A percentile compares a stretch with the other conserved stretches of the same genome.
These are phyloP conservation scores for Candida sp. DNA, from an alignment of 1,139 yeast genomes.

Conservation along the genomic window DNA sequence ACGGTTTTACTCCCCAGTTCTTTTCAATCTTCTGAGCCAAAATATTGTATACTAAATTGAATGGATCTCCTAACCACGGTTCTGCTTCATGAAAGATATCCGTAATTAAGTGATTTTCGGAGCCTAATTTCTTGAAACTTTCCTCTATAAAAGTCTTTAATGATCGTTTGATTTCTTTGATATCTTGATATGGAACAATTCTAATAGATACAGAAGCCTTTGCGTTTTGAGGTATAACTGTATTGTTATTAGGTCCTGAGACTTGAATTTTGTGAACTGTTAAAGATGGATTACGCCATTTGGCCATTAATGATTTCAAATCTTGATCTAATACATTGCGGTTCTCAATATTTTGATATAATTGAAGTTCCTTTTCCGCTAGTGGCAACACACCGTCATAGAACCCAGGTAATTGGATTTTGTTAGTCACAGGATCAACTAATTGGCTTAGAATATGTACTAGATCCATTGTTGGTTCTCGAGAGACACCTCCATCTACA, in stretches of 20 bases:
- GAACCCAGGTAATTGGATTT: conserved; percentile 65
- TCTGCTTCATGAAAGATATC: conserved; percentile 81
- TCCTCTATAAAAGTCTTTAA: conserved; percentile 45
- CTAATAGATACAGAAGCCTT: conserved; percentile 77
- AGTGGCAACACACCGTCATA: conserved; percentile 62
- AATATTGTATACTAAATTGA: conserved; percentile 66
- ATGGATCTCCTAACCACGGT: conserved; percentile 93
- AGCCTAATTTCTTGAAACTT: conserved; percentile 32
- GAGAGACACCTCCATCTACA: conserved; percentile 88
- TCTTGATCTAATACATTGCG: conserved; percentile 25
- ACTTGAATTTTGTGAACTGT: conserved; percentile 86
- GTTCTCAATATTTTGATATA: conserved; percentile 59
- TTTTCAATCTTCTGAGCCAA: conserved; percentile 54
- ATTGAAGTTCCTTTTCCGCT: conserved; percentile 49
- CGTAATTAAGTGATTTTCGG: conserved; percentile 60
- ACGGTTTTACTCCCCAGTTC: conserved; percentile 73
- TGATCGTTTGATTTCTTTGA: conserved; percentile 51
- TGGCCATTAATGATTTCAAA: conserved; percentile 61
- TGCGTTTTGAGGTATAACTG: conserved; percentile 85
- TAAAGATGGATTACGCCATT: conserved; percentile 90
- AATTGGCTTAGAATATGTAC: conserved; percentile 67
- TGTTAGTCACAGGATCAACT: conserved; percentile 52
- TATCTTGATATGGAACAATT: conserved; percentile 84
- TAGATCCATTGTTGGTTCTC: conserved; percentile 89
- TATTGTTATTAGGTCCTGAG: conserved; percentile 86